Percentiles rank a stretch among this genome's conserved stretches.
Conservation (phyloP, 768 basidiomycete species). For the Suillus hirtellus region DNA sequence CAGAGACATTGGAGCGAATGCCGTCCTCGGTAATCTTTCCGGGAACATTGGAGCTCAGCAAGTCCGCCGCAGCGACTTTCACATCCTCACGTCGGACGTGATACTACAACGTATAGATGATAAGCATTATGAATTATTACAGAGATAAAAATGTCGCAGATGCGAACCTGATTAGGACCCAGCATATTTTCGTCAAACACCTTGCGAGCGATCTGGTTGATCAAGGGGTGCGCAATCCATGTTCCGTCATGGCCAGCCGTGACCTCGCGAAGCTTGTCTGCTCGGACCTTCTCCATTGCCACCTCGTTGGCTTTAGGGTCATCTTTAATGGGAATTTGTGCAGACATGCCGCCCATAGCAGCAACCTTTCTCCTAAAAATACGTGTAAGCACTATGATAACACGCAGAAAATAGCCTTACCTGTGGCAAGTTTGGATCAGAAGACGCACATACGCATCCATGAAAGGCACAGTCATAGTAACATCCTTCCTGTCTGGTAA, state of each 20-base stretch:
- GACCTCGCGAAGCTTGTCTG: constrained; percentile 95
- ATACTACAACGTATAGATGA: constrained; percentile 53
- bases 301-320: constrained; percentile 88
- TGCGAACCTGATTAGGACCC: constrained; percentile 87
- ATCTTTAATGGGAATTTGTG: constrained; percentile 99
- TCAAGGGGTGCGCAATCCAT: constrained; percentile 98
- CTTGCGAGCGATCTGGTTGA: constrained; percentile 86
- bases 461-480: constrained; percentile 97
- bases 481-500: constrained; percentile 96
- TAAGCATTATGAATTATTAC: not conserved
- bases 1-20: constrained; percentile 83
- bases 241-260: constrained; percentile 96
- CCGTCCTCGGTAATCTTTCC: constrained; percentile 89
- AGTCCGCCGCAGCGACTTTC: constrained; percentile 78
- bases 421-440: constrained; percentile 98
- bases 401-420: constrained; percentile 37
- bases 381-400: constrained; percentile 10
- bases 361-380: constrained; percentile 85
- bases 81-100: constrained; percentile 92
- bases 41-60: constrained; percentile 78
- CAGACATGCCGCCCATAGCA: constrained; percentile 99
- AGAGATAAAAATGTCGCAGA: not conserved
- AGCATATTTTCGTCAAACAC: constrained; percentile 95
- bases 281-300: constrained; percentile 95
- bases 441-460: constrained; percentile 94